Conservation (phyloP, 176 grass and related monocot species). For the Cocos nucifera region DNA sequence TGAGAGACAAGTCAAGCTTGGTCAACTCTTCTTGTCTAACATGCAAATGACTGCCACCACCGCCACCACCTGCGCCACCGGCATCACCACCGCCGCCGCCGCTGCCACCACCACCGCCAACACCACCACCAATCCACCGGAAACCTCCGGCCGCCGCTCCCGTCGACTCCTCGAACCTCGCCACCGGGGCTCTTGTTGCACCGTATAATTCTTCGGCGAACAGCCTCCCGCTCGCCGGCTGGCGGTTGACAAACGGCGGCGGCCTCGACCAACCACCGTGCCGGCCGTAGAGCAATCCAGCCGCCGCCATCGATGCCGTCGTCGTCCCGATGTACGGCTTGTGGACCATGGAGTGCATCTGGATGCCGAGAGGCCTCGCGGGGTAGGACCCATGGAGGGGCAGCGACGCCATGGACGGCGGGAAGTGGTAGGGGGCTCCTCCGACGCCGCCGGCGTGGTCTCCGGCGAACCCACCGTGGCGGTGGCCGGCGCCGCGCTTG, state of each 20-base stretch:
- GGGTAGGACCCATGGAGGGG: neutral
- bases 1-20: slow-evolving; percentile 5
- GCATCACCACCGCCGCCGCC: neutral
- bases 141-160: neutral
- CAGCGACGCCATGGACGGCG: neutral
- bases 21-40: neutral
- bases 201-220: neutral
- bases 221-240: neutral
- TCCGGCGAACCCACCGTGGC: neutral
- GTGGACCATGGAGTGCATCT: slow-evolving; percentile 1
- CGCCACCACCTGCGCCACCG: neutral
- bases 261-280: neutral
- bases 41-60: neutral
- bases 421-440: neutral
- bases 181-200: neutral
- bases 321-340: neutral
- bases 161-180: slow-evolving; percentile 1
- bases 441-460: neutral
- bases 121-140: neutral
- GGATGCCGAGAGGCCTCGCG: neutral
- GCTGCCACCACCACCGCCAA: neutral
- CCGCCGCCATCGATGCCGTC: neutral
- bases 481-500: neutral
- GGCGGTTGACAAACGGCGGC: neutral
- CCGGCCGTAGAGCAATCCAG: neutral